Base-by-base conservation (phyloP, 139 green algal species). In the Closterium sp. region DNA sequence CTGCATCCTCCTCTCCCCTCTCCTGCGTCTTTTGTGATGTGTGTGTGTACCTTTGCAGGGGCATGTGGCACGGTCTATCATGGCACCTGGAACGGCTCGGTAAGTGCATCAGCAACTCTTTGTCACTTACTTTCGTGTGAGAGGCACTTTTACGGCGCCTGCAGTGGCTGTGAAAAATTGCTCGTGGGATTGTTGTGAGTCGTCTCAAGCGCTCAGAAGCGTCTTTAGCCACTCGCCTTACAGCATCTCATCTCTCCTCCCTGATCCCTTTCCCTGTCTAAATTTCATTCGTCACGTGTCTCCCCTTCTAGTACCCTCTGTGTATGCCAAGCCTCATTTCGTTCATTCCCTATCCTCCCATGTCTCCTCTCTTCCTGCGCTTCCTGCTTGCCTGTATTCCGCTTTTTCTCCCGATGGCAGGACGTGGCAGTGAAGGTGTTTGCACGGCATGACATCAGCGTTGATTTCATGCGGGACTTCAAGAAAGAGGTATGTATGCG, bases 351-450 rank as follows among this genome's bases (percentile, higher is more conserved):
- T 90, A 10, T 90, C n/a, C n/a, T n/a, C n/a, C n/a, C n/a, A n/a
- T n/a, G n/a, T n/a, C n/a, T n/a, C n/a, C n/a, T n/a, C n/a, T n/a
- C n/a, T n/a, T n/a, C n/a, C n/a, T n/a, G n/a, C n/a, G n/a, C n/a
- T n/a, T n/a, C n/a, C n/a, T n/a, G n/a, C n/a, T 17, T 31, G 1
- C 22, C 27, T 28, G 7, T 28, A 28, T 4, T 70, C 9, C 24
- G 0, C 31, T n/a, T 0, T 30, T 87, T 90, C 7, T 30, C 45
- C 87, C 0, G 31, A 0, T 27, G 38, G 3, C 90, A 92, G 90
- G 92, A 95, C 4, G 92, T 95, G 34, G 92, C 92, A 24, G 84
- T 95, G 24, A 95, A 95, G 92, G 85, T 91, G 79, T 95, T 95
- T 94, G n/a, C 92, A 21, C 91, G 94, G 27, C 34, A 91, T 9